Percentiles rank a stretch among this genome's conserved stretches.
phyloP scores from a whole-genome alignment of 2,329 filamentous ascomycete genomes.

The Aspergillus latus region DNA sequence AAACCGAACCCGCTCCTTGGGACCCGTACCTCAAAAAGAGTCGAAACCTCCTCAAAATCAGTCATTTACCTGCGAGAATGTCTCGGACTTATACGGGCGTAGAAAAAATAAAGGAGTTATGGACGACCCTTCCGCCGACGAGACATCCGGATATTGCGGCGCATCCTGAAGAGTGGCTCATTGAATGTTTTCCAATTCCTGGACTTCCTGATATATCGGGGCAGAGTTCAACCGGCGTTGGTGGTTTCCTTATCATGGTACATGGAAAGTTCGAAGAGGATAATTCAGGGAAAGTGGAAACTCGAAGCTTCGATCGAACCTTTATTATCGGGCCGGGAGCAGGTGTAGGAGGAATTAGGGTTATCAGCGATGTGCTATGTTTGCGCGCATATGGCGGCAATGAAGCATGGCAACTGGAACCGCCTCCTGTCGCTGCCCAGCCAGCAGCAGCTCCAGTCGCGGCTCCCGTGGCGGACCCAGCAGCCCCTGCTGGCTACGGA shows the following conservation, averaged over 20 bases:
- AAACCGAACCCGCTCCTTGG: slow-evolving; percentile 59
- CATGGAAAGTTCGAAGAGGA: slow-evolving; percentile 83
- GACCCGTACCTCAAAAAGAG: slow-evolving; percentile 73
- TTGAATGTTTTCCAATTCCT: slow-evolving; percentile 75
- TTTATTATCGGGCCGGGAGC: slow-evolving; percentile 76
- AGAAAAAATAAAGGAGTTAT: slow-evolving; percentile 65
- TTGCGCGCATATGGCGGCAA: slow-evolving; percentile 66
- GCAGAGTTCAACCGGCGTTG: slow-evolving; percentile 64
- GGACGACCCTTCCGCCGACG: slow-evolving; percentile 69
- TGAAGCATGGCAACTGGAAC: slow-evolving; percentile 52
- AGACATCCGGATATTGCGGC: slow-evolving; percentile 69
- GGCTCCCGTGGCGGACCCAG: slow-evolving; percentile 25
- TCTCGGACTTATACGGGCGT: slow-evolving; percentile 66
- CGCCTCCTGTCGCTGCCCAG: slow-evolving; percentile 28
- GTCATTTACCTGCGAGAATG: slow-evolving; percentile 58
- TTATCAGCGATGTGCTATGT: slow-evolving; percentile 76
- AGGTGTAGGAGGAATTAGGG: slow-evolving; percentile 65
- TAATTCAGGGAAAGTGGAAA: slow-evolving; percentile 58
- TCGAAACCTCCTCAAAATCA: slow-evolving; percentile 73
- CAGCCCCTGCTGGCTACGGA: slow-evolving; percentile 42
- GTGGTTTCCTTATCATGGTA: slow-evolving; percentile 74
- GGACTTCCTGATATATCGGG: slow-evolving; percentile 69
- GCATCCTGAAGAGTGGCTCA: slow-evolving; percentile 71
- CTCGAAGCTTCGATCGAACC: slow-evolving; percentile 76
- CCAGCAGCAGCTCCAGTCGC: slow-evolving; percentile 23